phyloP scores from a whole-genome alignment of 139 green algal genomes.

The Tetradesmus lagerheimii region DNA sequence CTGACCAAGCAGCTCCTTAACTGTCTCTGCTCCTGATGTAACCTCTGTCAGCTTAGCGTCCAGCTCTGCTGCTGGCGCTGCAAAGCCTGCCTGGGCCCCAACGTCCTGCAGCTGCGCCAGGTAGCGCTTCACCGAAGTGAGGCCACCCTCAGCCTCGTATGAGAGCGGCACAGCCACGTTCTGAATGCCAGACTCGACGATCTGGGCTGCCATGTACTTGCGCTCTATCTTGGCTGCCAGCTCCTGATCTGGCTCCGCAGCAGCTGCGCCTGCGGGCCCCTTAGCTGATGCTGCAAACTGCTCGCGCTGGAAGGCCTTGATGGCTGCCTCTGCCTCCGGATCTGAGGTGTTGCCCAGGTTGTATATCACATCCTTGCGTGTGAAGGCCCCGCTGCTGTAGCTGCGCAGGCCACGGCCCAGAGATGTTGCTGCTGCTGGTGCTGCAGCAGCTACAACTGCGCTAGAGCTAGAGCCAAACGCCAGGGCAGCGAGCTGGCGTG shows the following conservation, averaged over 20 bases:
- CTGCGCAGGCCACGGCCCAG: background rate
- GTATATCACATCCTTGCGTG: conserved; percentile 37
- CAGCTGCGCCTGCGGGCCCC: background rate
- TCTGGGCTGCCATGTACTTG: conserved; percentile 70
- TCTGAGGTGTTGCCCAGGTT: conserved; percentile 45
- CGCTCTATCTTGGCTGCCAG: conserved; percentile 61
- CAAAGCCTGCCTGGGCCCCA: conserved; percentile 67
- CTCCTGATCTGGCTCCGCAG: conserved; percentile 26
- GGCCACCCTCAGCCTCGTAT: conserved; percentile 45
- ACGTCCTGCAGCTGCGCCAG: conserved; percentile 60
- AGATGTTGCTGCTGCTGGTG: background rate
- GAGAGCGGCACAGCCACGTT: conserved; percentile 59
- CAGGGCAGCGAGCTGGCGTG: conserved; percentile 31
- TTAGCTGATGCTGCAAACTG: conserved; percentile 44
- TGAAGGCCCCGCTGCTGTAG: background rate
- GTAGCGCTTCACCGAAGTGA: conserved; percentile 66
- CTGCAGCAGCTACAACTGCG: background rate
- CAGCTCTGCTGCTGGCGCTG: conserved; percentile 58
- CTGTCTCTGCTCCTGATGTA: conserved; percentile 46
- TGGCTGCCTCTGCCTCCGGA: conserved; percentile 51
- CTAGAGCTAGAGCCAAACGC: conserved; percentile 4
- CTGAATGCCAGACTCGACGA: conserved; percentile 67
- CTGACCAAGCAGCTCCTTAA: conserved; percentile 62
- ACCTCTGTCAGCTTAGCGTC: conserved; percentile 53
- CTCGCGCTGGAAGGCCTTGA: conserved; percentile 52